phyloP scores from a whole-genome alignment of 768 basidiomycete genomes.

The Suillus clintonianus region DNA sequence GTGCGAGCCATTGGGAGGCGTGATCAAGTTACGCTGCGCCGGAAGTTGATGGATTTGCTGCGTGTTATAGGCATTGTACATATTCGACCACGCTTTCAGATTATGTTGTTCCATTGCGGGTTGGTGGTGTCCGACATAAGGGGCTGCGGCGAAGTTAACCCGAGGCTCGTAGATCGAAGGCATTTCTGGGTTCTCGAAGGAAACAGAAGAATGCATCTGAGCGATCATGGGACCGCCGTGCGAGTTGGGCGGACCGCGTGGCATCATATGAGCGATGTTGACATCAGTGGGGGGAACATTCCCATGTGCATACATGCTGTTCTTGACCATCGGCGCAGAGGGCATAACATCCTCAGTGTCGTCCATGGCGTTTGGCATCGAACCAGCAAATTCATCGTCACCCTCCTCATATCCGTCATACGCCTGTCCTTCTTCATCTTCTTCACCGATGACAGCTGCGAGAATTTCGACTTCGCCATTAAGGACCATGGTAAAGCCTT shows the following conservation, averaged over 20 bases:
- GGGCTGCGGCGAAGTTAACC: conserved; percentile 27
- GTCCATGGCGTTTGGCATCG: conserved; percentile 27
- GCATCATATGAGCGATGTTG: conserved; percentile 27
- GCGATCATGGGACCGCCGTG: conserved; percentile 48
- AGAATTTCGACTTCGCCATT: conserved; percentile 72
- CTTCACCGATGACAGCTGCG: conserved; percentile 52
- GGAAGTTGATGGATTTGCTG: conserved; percentile 19
- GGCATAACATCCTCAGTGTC: conserved; percentile 32
- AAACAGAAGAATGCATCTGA: conserved; percentile 41
- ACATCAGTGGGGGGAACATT: conserved; percentile 31
- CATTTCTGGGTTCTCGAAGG: conserved; percentile 57
- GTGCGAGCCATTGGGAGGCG: conserved; percentile 45
- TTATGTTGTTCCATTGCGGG: conserved; percentile 18
- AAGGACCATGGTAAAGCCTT: conserved; percentile 72
- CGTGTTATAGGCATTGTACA: conserved; percentile 28
- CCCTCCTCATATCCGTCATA: conserved; percentile 42
- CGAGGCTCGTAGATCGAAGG: conserved; percentile 45
- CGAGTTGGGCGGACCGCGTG: conserved; percentile 18
- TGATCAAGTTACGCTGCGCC: conserved; percentile 40
- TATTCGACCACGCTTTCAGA: conserved; percentile 28
- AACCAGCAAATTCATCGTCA: conserved; percentile 39
- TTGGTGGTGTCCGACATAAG: conserved; percentile 23
- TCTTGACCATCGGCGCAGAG: conserved; percentile 36
- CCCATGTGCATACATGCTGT: conserved; percentile 34
- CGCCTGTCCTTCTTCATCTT: conserved; percentile 49